Conservation (phyloP, 2,329 filamentous ascomycete genomes). For the Colletotrichum sp. region DNA sequence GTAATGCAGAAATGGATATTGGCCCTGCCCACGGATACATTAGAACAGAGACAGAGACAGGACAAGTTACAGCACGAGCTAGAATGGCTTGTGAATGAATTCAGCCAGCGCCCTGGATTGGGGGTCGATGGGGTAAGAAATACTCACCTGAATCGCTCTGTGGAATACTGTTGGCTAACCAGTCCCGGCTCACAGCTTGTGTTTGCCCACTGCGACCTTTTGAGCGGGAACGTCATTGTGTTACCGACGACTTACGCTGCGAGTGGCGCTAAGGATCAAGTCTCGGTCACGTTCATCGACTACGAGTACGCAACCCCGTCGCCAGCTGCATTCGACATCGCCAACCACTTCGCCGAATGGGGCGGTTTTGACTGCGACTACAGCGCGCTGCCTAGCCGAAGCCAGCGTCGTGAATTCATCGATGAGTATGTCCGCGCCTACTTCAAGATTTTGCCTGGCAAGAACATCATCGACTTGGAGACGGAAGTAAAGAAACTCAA, state of each 20-base stretch:
- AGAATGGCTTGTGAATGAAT: constrained; percentile 68
- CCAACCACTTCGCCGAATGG: constrained; percentile 99
- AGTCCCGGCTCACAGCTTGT: constrained; percentile 63
- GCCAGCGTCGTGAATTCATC: constrained; percentile 81
- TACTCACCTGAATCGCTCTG: background rate
- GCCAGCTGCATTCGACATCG: constrained; percentile 92
- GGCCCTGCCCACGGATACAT: constrained; percentile 77
- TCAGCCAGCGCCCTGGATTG: constrained; percentile 79
- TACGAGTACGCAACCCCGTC: constrained; percentile 98
- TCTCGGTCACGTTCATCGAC: constrained; percentile 86
- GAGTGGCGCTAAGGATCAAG: constrained; percentile 39
- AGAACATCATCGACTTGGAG: constrained; percentile 53
- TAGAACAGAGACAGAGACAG: constrained; percentile 71
- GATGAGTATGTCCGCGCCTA: constrained; percentile 83
- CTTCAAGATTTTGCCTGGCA: constrained; percentile 55
- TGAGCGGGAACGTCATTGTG: constrained; percentile 96
- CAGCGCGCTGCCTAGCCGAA: constrained; percentile 77
- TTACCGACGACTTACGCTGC: constrained; percentile 53
- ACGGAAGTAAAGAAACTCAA: constrained; percentile 73
- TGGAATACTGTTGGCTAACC: background rate
- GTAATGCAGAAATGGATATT: constrained; percentile 96
- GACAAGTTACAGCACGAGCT: constrained; percentile 76
- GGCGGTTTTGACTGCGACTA: constrained; percentile 96
- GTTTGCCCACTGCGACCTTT: constrained; percentile 93
- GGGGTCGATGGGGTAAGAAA: constrained; percentile 73